A percentile compares a stretch with the other conserved stretches of the same genome.
Evolutionary conservation across 1,284 basidiomycete species (phyloP).

Genomic region (Ganoderma lingzhi): DNA sequence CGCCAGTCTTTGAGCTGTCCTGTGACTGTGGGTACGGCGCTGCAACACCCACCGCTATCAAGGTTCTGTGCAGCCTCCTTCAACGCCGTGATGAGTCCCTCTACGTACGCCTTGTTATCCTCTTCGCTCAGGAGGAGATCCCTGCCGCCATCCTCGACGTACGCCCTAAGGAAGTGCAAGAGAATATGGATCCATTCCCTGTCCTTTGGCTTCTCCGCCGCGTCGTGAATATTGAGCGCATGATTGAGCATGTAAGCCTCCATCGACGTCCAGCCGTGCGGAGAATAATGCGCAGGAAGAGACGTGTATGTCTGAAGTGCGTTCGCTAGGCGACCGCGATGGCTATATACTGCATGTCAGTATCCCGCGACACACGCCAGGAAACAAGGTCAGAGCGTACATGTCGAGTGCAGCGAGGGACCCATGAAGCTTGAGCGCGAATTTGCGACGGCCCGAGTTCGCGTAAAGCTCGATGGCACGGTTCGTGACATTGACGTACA

Average conservation of each 20-base stretch:
- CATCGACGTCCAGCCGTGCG: slow-evolving; percentile 79
- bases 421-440: slow-evolving; percentile 85
- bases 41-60: slow-evolving; percentile 39
- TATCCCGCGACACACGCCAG: background rate
- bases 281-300: slow-evolving; percentile 84
- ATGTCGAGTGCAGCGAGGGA: slow-evolving; percentile 87
- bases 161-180: slow-evolving; percentile 74
- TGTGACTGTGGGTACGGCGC: background rate
- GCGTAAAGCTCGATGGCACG: slow-evolving; percentile 86
- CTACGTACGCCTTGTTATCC: slow-evolving; percentile 61
- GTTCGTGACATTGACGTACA: slow-evolving; percentile 80
- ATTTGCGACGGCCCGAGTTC: slow-evolving; percentile 82
- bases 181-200: slow-evolving; percentile 79
- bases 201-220: slow-evolving; percentile 62
- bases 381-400: slow-evolving; percentile 54
- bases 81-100: slow-evolving; percentile 59
- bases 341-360: slow-evolving; percentile 49
- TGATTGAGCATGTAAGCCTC: slow-evolving; percentile 79
- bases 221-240: slow-evolving; percentile 70
- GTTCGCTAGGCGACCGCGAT: slow-evolving; percentile 65
- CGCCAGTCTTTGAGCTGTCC: background rate
- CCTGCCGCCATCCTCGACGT: slow-evolving; percentile 59
- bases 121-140: slow-evolving; percentile 61
- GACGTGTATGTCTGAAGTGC: slow-evolving; percentile 79
- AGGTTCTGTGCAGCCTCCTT: slow-evolving; percentile 56